phyloP scores from a whole-genome alignment of 192 early-diverging fungal species.

The Coemansia sp. region DNA sequence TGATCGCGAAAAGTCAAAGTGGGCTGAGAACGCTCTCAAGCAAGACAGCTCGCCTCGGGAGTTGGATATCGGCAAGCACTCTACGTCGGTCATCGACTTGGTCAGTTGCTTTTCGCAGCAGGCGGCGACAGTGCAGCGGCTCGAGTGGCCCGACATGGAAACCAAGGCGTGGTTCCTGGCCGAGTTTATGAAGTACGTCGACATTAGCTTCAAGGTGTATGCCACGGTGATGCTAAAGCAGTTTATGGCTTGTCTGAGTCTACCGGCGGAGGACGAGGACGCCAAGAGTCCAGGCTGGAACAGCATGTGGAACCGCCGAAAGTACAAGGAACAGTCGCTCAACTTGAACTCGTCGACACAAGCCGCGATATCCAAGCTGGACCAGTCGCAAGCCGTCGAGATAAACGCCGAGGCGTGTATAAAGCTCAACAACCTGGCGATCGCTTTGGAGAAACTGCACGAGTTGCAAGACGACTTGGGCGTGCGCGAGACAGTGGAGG shows the following conservation, averaged over 20 bases:
- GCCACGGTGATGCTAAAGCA: constrained; percentile 48
- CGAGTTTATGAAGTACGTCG: constrained; percentile 49
- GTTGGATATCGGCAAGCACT: constrained; percentile 50
- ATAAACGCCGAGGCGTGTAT: constrained; percentile 48
- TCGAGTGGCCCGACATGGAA: constrained; percentile 56
- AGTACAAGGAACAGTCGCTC: constrained; percentile 54
- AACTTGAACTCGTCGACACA: constrained; percentile 36
- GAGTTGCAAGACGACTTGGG: constrained; percentile 52
- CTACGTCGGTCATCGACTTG: constrained; percentile 57
- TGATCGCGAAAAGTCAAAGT: constrained; percentile 36
- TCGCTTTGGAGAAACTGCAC: constrained; percentile 45
- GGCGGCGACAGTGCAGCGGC: constrained; percentile 30
- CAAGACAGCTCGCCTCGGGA: constrained; percentile 41
- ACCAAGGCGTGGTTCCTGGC: constrained; percentile 46
- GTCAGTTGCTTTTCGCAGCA: constrained; percentile 54
- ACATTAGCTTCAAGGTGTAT: constrained; percentile 48
- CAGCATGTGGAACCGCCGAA: constrained; percentile 52
- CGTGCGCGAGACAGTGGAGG: constrained; percentile 33
- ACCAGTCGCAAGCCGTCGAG: constrained; percentile 35
- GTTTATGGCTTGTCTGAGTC: constrained; percentile 38
- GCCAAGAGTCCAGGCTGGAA: constrained; percentile 34
- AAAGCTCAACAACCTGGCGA: constrained; percentile 54
- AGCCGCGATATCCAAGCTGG: constrained; percentile 41
- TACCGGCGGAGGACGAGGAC: constrained; percentile 15
- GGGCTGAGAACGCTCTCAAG: constrained; percentile 51